Conservation (phyloP, 2,329 filamentous ascomycete species). For the Chaetomiaceae sp. region DNA sequence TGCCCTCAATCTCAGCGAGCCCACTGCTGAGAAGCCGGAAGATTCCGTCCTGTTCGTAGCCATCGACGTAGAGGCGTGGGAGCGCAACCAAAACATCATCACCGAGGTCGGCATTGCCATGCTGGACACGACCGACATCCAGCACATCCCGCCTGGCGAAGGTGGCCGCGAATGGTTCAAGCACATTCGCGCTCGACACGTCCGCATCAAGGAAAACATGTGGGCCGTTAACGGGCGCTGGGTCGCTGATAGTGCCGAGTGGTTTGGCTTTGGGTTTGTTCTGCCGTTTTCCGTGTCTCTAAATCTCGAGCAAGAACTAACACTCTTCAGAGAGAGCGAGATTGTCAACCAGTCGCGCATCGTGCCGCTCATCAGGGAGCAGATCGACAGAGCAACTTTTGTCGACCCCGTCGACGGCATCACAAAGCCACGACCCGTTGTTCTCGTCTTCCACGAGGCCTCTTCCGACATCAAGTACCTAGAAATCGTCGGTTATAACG, state of each 20-base stretch:
- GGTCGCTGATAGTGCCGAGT: conserved; percentile 65
- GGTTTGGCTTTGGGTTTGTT: conserved; percentile 67
- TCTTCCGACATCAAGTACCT: conserved; percentile 64
- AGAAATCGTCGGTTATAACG: conserved; percentile 54
- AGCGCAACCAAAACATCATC: conserved; percentile 57
- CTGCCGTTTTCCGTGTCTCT: no score
- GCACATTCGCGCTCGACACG: conserved; percentile 64
- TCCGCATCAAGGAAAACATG: conserved; percentile 65
- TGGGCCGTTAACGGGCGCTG: conserved; percentile 61
- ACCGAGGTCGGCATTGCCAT: conserved; percentile 84
- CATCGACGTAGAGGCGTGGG: conserved; percentile 79
- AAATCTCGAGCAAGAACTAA: conserved; percentile 6
- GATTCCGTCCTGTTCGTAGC: conserved; percentile 63
- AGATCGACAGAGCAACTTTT: conserved; percentile 14
- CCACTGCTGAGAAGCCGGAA: conserved; percentile 43
- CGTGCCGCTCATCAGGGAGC: conserved; percentile 8
- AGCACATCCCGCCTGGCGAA: conserved; percentile 51
- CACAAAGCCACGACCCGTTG: conserved; percentile 39
- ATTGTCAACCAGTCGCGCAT: conserved; percentile 10
- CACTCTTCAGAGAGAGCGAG: conserved; percentile 13
- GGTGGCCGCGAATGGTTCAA: conserved; percentile 60
- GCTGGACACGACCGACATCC: conserved; percentile 61
- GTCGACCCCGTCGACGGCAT: conserved; percentile 8
- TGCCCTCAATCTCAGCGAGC: conserved; percentile 38
- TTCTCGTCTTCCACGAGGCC: conserved; percentile 76